Conservation (phyloP, 1,284 basidiomycete species). For the Kwoniella shivajii region DNA sequence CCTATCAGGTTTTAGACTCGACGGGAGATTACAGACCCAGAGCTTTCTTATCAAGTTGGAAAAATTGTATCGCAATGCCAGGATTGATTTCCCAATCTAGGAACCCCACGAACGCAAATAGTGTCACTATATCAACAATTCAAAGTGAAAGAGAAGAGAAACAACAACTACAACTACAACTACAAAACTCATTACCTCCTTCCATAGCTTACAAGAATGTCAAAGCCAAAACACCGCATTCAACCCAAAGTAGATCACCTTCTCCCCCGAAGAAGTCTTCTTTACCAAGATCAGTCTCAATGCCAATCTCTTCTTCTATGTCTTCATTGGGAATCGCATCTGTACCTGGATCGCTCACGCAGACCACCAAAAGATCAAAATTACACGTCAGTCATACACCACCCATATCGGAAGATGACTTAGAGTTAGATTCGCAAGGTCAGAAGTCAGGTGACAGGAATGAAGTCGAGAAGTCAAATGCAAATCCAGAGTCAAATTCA, state of each 20-base stretch:
- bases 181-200: not conserved
- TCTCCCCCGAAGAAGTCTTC: not conserved
- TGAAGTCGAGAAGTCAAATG: not conserved
- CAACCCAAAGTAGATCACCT: not conserved
- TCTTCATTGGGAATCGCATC: not conserved
- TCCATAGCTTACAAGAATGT: not conserved
- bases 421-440: not conserved
- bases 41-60: conserved; percentile 38
- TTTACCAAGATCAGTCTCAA: conserved; percentile 8
- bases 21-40: conserved; percentile 12
- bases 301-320: conserved; percentile 2
- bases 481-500: too few species aligned
- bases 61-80: conserved; percentile 25
- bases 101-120: not conserved
- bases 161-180: conserved; percentile 1
- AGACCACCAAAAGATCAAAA: not conserved
- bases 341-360: not conserved
- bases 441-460: not conserved
- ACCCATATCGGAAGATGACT: not conserved
- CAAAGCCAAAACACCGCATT: not conserved
- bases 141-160: not conserved
- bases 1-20: conserved; percentile 2
- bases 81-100: conserved; percentile 20
- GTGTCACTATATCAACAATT: not conserved
- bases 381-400: conserved; percentile 6